phyloP scores from a whole-genome alignment of 306 rosid species.

The Fragaria nilgerrensis region DNA sequence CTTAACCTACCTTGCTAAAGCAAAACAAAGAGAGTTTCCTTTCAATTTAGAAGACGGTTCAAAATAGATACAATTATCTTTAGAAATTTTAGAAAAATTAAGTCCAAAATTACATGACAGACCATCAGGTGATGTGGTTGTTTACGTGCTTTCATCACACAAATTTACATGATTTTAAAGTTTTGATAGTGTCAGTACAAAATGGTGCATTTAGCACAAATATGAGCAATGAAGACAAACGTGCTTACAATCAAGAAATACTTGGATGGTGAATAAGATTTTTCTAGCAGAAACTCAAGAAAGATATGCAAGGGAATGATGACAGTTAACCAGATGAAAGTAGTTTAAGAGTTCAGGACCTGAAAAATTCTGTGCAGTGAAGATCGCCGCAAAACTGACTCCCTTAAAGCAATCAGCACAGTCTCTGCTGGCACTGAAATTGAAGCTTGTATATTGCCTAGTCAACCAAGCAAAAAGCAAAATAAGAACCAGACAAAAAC shows the following conservation, averaged over 20 bases:
- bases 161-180: too few relatives aligned
- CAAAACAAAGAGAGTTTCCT: not conserved
- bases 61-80: too few relatives aligned
- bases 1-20: not conserved
- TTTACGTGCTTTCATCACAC: too few relatives aligned
- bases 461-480: conserved; percentile 27
- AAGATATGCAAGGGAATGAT: not conserved
- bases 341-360: conserved; percentile 42
- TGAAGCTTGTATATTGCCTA: conserved; percentile 42
- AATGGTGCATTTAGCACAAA: not conserved
- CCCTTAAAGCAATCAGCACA: conserved; percentile 61
- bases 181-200: not conserved
- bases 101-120: too few relatives aligned
- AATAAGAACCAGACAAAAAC: conserved; percentile 20
- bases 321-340: not conserved
- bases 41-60: too few relatives aligned
- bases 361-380: conserved; percentile 66
- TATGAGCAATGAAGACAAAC: not conserved
- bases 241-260: not conserved
- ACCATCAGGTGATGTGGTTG: too few relatives aligned
- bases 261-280: not conserved
- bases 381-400: conserved; percentile 77
- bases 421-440: conserved; percentile 42
- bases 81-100: too few relatives aligned
- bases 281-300: not conserved